These are phyloP conservation scores for Pythium inflatum DNA, from an alignment of 352 stramenopile genomes.

Conservation along the genomic window DNA sequence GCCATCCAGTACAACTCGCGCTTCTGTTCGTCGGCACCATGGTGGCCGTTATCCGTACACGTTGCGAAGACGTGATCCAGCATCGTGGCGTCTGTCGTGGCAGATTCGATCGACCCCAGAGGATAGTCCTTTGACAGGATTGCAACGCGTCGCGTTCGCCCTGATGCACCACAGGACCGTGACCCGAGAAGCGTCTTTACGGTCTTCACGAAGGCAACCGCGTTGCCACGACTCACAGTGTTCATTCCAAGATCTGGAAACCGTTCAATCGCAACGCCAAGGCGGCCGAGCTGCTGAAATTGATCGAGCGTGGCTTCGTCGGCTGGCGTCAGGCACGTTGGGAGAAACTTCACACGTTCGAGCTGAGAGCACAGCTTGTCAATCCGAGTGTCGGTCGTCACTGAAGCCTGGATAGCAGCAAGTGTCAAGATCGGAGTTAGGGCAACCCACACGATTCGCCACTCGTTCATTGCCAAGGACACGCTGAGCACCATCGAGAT, in stretches of 20 bases:
- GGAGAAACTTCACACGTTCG: background rate
- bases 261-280: background rate
- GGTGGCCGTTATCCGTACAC: background rate
- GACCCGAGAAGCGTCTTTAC: background rate
- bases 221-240: background rate
- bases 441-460: background rate
- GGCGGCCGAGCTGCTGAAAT: background rate
- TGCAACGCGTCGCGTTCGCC: background rate
- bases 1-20: background rate
- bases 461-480: background rate
- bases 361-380: background rate
- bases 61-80: background rate
- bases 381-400: too few relatives aligned
- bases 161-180: background rate
- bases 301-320: background rate
- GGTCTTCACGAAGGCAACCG: background rate
- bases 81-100: background rate
- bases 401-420: background rate
- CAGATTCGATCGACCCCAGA: background rate
- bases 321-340: background rate
- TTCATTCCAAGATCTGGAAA: background rate
- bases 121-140: background rate
- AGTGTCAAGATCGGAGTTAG: background rate
- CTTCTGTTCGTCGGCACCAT: background rate
- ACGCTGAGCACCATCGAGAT: background rate